Conservation (phyloP, 768 basidiomycete genomes). For the Boletus coccyginus region DNA sequence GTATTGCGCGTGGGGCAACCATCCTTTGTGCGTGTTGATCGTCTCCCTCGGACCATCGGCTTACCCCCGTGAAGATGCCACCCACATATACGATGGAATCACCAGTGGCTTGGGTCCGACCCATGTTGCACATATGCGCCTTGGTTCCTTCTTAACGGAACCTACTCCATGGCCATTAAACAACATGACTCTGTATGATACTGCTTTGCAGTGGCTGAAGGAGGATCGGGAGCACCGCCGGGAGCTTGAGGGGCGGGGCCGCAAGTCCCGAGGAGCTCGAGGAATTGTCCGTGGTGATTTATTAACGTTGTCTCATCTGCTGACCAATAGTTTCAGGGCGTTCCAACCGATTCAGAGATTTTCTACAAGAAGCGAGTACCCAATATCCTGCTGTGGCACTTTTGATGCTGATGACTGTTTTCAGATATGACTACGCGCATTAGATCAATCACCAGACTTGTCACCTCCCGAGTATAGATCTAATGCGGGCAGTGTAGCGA, state of each 20-base stretch:
- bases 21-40: conserved; percentile 64
- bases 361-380: conserved; percentile 77
- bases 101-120: conserved; percentile 75
- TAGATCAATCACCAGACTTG: conserved; percentile 26
- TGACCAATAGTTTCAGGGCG: conserved; percentile 36
- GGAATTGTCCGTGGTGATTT: conserved; percentile 42
- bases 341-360: conserved; percentile 74
- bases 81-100: conserved; percentile 95
- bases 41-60: background rate
- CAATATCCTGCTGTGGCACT: background rate
- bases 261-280: conserved; percentile 61
- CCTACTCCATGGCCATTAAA: conserved; percentile 72
- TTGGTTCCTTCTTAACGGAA: conserved; percentile 68
- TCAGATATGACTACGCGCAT: conserved; percentile 50
- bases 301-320: background rate
- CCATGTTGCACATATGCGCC: conserved; percentile 86
- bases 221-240: conserved; percentile 73
- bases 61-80: conserved; percentile 62
- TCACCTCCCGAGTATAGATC: background rate
- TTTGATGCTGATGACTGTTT: conserved; percentile 6
- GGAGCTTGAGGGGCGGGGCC: conserved; percentile 53
- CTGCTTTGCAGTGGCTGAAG: conserved; percentile 85
- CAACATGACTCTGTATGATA: conserved; percentile 49
- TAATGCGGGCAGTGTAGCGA: conserved; percentile 8
- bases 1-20: conserved; percentile 75